Conservation (phyloP, 257 asterid species). For the Paulownia fortunei region DNA sequence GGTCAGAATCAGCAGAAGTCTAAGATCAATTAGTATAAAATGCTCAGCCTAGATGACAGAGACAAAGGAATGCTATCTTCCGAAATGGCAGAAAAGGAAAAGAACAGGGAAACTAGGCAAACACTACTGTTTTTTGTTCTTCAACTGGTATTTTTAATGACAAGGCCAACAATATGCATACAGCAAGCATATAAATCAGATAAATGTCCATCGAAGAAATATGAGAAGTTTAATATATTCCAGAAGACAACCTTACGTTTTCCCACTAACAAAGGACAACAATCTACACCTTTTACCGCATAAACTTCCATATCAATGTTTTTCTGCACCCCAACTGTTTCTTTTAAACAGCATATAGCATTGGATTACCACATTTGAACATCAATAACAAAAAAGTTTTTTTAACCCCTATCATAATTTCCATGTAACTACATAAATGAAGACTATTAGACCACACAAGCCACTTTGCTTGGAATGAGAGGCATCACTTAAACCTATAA, state of each 20-base stretch:
- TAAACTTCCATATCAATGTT: not conserved
- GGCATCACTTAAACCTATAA: not conserved
- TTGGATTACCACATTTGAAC: not conserved
- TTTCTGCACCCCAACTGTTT: not conserved
- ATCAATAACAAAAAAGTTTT: not conserved
- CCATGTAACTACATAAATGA: not conserved
- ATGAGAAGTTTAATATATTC: not conserved
- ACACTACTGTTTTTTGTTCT: not conserved
- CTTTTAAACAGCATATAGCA: not conserved
- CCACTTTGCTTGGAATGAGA: not conserved
- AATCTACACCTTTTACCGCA: not conserved
- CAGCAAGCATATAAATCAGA: constrained; percentile 9
- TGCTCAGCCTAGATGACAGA: not conserved
- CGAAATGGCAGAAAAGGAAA: not conserved
- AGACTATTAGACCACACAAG: not conserved
- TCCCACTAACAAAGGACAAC: not conserved
- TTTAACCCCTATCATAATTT: not conserved
- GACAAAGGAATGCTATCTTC: not conserved
- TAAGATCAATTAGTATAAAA: constrained; percentile 13
- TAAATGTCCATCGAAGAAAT: not conserved
- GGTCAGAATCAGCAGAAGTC: constrained; percentile 23
- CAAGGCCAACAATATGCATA: not conserved
- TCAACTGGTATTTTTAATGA: not conserved
- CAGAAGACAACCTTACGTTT: not conserved
- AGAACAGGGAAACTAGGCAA: not conserved